Evolutionary conservation across 2,329 filamentous ascomycete genomes (phyloP).

Genomic region (Fonsecaea nubica): DNA sequence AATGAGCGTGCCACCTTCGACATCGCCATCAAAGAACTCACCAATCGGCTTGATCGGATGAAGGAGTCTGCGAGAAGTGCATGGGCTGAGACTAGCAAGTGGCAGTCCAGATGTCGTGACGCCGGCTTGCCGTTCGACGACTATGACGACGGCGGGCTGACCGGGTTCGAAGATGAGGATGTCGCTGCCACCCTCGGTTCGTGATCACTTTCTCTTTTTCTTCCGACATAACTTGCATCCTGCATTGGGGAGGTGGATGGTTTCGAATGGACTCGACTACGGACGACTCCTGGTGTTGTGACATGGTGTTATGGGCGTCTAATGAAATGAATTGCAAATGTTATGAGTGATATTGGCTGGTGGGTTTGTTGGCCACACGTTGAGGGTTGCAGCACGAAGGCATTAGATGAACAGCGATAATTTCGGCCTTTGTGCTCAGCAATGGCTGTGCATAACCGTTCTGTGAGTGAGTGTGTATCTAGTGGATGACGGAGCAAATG

Average conservation of each 20-base stretch:
- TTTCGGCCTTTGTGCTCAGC: background rate
- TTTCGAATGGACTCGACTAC: background rate
- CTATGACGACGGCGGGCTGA: conserved; percentile 45
- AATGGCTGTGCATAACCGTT: background rate
- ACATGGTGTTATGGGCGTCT: conserved; percentile 4
- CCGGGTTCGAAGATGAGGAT: conserved; percentile 31
- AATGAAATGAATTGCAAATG: background rate
- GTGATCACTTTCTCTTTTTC: conserved; percentile 9
- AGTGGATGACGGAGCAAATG: background rate
- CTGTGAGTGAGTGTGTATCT: conserved; percentile 1
- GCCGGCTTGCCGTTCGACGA: conserved; percentile 58
- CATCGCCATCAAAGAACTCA: conserved; percentile 76
- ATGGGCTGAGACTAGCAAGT: conserved; percentile 79
- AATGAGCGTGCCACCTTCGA: conserved; percentile 55
- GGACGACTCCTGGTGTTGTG: background rate
- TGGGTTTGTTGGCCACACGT: background rate
- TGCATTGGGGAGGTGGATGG: conserved; percentile 5
- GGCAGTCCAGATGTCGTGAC: conserved; percentile 55
- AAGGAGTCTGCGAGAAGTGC: conserved; percentile 90
- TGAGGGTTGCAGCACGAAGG: background rate
- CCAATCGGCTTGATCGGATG: conserved; percentile 91
- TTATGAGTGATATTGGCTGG: conserved; percentile 5
- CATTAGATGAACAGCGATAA: conserved; percentile 16
- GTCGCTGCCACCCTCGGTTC: conserved; percentile 19
- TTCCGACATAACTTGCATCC: background rate